Base-by-base conservation (phyloP, 345 rosid species). In the Syzygium aromaticum region DNA sequence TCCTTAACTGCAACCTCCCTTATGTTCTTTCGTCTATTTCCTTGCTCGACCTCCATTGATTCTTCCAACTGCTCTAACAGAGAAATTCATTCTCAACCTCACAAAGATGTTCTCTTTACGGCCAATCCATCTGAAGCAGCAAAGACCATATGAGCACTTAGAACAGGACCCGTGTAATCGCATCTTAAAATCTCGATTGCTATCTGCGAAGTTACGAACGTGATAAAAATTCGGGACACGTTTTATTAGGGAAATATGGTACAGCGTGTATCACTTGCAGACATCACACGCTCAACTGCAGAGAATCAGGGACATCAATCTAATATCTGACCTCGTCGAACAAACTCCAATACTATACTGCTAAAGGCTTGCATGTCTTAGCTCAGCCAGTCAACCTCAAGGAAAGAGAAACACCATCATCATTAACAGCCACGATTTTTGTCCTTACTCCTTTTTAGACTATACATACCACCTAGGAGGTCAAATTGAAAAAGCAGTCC, bases 141-240 rank as follows among this genome's bases (percentile, higher is more conserved):
- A 27, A 59, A 11, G 30, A 11, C 64, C 28, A 25, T 10, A 59
- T 0, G 16, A 59, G 64, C 2, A 25, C 1, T 25, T 59, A 25
- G 15, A 2, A 27, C 1, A 12, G 8, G 11, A 5, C 16, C 5
- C 3, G 7, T 2, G 0, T 11, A 27, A 5, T 16, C 16, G 27
- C 15, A 5, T 59, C 64, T 59, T 8, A 5, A 59, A 25, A 59
- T 25, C 30, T 59, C 0, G 0, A 59, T 3, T 2, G 1, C 7
- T 59, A 59, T 27, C 3, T 14, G 25, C 1, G 3, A 27, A 59
- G 30, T 59, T 59, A 59, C 30, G 5, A 4, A 59, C 0, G 3
- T 27, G 16, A 4, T 11, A 59, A 11, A 59, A 25, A 59, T 16
- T 27, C 2, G 11, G 15, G 11, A 11, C 7, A 11, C 64, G 11